Evolutionary conservation across 2,329 filamentous ascomycete genomes (phyloP).

Genomic region (Chaetoscypha palmicola): DNA sequence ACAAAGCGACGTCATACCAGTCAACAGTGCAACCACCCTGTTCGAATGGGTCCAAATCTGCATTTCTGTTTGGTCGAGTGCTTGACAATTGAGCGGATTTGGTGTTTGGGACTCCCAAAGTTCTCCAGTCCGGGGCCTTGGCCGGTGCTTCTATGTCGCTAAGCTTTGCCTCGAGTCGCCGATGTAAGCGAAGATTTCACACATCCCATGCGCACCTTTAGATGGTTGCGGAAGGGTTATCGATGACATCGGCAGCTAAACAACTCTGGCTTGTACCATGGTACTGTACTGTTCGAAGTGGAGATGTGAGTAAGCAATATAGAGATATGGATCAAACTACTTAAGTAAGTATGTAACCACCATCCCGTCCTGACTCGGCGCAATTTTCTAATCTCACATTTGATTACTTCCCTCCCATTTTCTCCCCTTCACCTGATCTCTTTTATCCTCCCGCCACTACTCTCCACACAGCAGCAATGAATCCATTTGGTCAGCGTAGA

Average conservation of each 20-base stretch:
- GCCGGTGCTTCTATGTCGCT: background rate
- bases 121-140: background rate
- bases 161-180: background rate
- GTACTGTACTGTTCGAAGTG: background rate
- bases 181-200: background rate
- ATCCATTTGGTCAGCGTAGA: background rate
- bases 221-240: too few species aligned
- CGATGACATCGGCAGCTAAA: background rate
- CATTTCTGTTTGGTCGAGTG: too few species aligned
- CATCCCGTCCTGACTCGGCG: background rate
- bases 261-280: background rate
- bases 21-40: too few species aligned
- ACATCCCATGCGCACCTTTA: too few species aligned
- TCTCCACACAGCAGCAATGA: background rate
- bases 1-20: too few species aligned
- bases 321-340: too few species aligned
- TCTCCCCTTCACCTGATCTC: too few species aligned
- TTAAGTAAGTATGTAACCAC: too few species aligned
- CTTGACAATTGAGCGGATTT: too few species aligned
- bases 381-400: background rate
- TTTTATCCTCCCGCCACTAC: background rate
- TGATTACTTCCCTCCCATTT: background rate
- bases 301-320: too few species aligned
- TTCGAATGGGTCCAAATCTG: too few species aligned
- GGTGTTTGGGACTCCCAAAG: background rate